Evolutionary conservation across 352 stramenopile species (phyloP), one percentile per base, ranked within the genome.

Genomic region (Globisporangium spinosum): DNA sequence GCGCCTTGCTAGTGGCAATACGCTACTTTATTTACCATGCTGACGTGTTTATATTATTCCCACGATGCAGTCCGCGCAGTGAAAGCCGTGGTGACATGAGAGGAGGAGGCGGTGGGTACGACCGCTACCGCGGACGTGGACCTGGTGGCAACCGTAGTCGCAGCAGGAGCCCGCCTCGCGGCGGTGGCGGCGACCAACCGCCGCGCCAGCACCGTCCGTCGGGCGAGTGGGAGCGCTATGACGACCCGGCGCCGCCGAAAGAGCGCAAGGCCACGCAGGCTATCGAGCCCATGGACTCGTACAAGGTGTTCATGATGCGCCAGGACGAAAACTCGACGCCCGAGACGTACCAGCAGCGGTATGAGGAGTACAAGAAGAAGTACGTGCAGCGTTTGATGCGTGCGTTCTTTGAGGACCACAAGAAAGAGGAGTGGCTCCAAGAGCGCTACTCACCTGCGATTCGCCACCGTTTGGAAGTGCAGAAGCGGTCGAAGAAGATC

Each of bases 281-380:
- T 25, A 86, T 87, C 12, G 87, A 95, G 65, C 82, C 85, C 3
- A 77, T 95, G 69, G 79, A 90, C 60, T 89, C 87, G 47, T 95
- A 95, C 76, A 95, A 95, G 65, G 81, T 90, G 15, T 95, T 91
- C 67, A 95, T 95, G 85, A 95, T 95, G 87, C 85, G 82, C 10
- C 87, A 95, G 72, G 86, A 89, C 57, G 87, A 95, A 67, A 88
- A 93, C 64, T 75, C 75, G 58, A 82, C 85, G 2, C 87, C 87
- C 6, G 87, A 95, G 73, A 89, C 86, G 25, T 95, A 93, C 57
- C 83, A 93, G 68, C 85, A 95, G 58, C 83, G 87, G 40, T 95
- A 95, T 72, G 87, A 95, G 59, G 87, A 95, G 65, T 95, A 95
- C 78, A 95, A 93, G 74, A 95, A 95, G 72, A 92, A 92, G 57